Evolutionary conservation across 2,329 filamentous ascomycete species (phyloP).

Genomic region (Zasmidium citrigriseum): DNA sequence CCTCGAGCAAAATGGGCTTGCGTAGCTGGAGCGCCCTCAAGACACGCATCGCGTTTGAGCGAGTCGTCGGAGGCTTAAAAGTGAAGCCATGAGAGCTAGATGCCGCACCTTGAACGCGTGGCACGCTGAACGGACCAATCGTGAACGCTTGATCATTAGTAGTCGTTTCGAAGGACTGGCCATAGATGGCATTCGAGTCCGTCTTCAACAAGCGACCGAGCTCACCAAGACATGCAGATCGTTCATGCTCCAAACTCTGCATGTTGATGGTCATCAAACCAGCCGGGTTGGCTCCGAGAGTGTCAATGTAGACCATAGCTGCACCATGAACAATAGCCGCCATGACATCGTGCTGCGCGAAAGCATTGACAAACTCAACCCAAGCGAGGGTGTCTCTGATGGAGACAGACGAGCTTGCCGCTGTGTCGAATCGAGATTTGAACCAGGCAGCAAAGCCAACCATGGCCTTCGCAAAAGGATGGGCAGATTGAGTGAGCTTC

Average conservation of each 20-base stretch:
- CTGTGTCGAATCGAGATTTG: constrained; percentile 73
- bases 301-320: constrained; percentile 93
- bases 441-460: constrained; percentile 94
- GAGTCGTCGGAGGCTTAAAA: constrained; percentile 86
- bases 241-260: constrained; percentile 69
- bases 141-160: constrained; percentile 58
- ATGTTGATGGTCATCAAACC: constrained; percentile 75
- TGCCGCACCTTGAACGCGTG: constrained; percentile 22
- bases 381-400: constrained; percentile 91
- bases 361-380: constrained; percentile 82
- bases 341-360: constrained; percentile 13
- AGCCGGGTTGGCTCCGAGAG: constrained; percentile 90
- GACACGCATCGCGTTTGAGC: constrained; percentile 86
- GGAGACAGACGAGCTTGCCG: constrained; percentile 75
- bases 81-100: constrained; percentile 63
- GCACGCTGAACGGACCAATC: constrained; percentile 75
- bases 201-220: constrained; percentile 66
- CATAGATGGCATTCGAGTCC: constrained; percentile 68
- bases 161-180: constrained; percentile 59
- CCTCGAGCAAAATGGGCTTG: constrained; percentile 92
- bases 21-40: constrained; percentile 82
- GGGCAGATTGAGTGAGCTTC: constrained; percentile 64
- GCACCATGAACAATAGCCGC: constrained; percentile 74
- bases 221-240: constrained; percentile 70
- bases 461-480: constrained; percentile 66